Base-by-base conservation (phyloP, 371 early-diverging fungal species). In the Syncephalastrum monosporum region DNA sequence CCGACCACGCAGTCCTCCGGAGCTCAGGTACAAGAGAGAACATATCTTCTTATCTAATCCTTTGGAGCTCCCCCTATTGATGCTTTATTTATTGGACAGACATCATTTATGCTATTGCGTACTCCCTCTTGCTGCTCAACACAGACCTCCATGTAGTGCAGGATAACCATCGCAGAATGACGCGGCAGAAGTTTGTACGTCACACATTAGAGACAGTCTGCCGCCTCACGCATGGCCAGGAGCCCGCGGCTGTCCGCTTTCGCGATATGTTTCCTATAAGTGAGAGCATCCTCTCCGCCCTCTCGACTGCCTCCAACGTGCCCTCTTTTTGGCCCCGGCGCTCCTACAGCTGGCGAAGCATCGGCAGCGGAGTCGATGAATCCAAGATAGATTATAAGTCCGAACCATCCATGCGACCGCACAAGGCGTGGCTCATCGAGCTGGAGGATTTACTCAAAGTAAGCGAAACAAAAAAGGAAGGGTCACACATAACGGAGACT, bases 121-220 rank as follows among this genome's bases (percentile, higher is more conserved):
- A 91, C 61, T 93, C 95, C 6, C 50, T 95, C 3, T 70, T 97
- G 45, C 68, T 97, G 42, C 79, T 97, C 5, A 96, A 96, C 70
- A 97, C 97, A 2, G 97, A 97, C 68, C 74, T 96, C 38, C 92
- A 94, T 65, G 82, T 89, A 42, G 91, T 90, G 12, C 83, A 85
- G 58, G 72, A 71, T 12, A 82, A 75, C 41, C 80, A 81, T 16
- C 72, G 68, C 3, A 77, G 74, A 46, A 87, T 87, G 85, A 77
- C 85, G 4, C 66, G 75, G 24, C 60, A 74, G 0, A 82, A 75
- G 7, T 87, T 87, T 68, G 67, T 87, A 12, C 75, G 72, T 29
- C 83, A 87, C 27, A 84, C 85, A 0, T 72, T 85, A 70, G 61
- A 71, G 8, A 73, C 82, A 0, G 65, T 83, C 15, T 23, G 41